Evolutionary conservation across 257 asterid genomes (phyloP).

Genomic region (Solanum microdontum): DNA sequence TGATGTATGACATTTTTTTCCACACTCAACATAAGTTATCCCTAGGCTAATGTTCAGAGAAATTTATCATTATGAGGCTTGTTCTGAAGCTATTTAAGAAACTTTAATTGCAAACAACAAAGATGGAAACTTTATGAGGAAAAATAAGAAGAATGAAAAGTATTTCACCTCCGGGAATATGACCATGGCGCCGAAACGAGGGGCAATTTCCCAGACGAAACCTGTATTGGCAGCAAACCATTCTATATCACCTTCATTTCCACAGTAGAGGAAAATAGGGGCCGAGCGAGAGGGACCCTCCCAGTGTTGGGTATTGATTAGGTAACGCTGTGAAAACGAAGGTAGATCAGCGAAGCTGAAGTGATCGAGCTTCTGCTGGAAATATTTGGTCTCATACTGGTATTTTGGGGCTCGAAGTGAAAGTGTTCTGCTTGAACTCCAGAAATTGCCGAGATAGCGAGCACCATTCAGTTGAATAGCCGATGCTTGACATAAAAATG

Average conservation of each 20-base stretch:
- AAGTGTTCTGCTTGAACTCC: background rate
- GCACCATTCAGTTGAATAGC: slow-evolving; percentile 15
- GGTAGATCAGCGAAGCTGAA: slow-evolving; percentile 66
- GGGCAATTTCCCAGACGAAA: slow-evolving; percentile 82
- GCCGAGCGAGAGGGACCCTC: slow-evolving; percentile 40
- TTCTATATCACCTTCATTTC: slow-evolving; percentile 86
- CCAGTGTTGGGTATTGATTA: slow-evolving; percentile 69
- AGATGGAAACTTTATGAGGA: background rate
- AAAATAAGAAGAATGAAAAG: background rate
- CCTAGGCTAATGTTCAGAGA: background rate
- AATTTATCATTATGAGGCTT: background rate
- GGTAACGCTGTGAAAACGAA: slow-evolving; percentile 63
- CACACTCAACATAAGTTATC: background rate
- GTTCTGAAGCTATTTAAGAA: background rate
- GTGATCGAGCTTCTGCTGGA: slow-evolving; percentile 74
- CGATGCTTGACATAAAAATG: slow-evolving; percentile 5
- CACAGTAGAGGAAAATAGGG: slow-evolving; percentile 86
- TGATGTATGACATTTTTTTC: background rate
- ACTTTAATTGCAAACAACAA: background rate
- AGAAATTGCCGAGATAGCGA: slow-evolving; percentile 28
- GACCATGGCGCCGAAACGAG: slow-evolving; percentile 72
- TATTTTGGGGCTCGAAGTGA: slow-evolving; percentile 19
- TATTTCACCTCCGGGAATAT: slow-evolving; percentile 70
- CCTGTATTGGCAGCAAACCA: slow-evolving; percentile 93
- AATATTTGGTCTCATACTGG: slow-evolving; percentile 61